These are phyloP conservation scores for Lachnellula arida DNA, from an alignment of 2,329 filamentous ascomycete species.

Conservation along the genomic window DNA sequence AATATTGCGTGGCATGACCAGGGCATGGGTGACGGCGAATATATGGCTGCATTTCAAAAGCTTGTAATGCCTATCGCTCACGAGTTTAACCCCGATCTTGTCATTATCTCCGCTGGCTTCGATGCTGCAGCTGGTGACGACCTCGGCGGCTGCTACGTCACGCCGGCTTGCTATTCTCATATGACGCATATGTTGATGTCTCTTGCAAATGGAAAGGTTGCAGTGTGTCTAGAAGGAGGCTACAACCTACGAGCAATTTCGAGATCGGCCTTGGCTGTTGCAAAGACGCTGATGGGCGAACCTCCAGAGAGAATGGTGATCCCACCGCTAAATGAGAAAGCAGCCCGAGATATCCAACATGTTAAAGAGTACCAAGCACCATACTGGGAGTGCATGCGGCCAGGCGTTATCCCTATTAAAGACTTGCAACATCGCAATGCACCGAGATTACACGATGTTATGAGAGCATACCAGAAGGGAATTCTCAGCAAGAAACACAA, in stretches of 20 bases:
- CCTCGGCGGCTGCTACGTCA: constrained; percentile 87
- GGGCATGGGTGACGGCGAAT: constrained; percentile 93
- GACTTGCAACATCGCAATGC: constrained; percentile 49
- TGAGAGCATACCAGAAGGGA: constrained; percentile 71
- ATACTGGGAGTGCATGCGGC: constrained; percentile 87
- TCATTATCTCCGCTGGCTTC: constrained; percentile 93
- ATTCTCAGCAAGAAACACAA: constrained; percentile 65
- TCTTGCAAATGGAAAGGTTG: constrained; percentile 80
- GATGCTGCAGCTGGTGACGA: constrained; percentile 93
- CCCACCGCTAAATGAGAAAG: constrained; percentile 53
- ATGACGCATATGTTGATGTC: constrained; percentile 99
- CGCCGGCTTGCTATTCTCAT: constrained; percentile 87
- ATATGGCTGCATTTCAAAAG: constrained; percentile 92
- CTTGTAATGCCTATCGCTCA: constrained; percentile 94
- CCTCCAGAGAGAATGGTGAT: constrained; percentile 63
- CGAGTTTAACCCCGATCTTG: constrained; percentile 90
- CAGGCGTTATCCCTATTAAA: constrained; percentile 53
- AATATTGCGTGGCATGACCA: constrained; percentile 65
- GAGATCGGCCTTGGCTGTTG: constrained; percentile 85
- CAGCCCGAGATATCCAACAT: constrained; percentile 50
- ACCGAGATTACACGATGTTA: constrained; percentile 70
- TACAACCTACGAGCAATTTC: constrained; percentile 95
- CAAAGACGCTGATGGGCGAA: constrained; percentile 90
- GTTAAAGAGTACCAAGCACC: constrained; percentile 58
- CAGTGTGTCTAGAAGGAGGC: constrained; percentile 90